phyloP scores from a whole-genome alignment of 129 eudicot genomes.

The Heracleum sosnowskyi region DNA sequence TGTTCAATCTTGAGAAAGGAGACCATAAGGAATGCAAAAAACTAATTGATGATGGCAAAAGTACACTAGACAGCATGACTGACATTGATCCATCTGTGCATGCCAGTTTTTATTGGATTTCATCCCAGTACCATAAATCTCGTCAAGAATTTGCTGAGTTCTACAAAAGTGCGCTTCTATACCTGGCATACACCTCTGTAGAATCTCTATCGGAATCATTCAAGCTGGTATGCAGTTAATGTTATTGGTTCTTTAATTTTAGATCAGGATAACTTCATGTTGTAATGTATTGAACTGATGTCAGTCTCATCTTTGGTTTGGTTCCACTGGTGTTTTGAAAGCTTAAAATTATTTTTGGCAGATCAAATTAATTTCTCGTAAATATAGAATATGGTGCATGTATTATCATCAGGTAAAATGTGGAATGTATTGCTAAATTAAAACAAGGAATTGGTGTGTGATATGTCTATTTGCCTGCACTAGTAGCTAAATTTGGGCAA shows the following conservation, averaged over 20 bases:
- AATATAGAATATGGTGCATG: neutral
- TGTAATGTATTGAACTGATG: neutral
- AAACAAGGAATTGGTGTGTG: neutral
- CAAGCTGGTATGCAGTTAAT: constrained; percentile 52
- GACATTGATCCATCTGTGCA: constrained; percentile 92
- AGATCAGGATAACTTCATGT: too few species aligned
- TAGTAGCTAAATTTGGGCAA: neutral
- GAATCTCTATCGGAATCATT: constrained; percentile 81
- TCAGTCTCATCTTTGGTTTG: neutral
- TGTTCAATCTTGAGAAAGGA: constrained; percentile 77
- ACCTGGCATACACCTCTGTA: constrained; percentile 80
- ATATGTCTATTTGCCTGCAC: neutral
- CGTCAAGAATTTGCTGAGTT: constrained; percentile 89
- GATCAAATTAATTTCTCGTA: neutral
- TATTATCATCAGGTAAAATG: too few species aligned
- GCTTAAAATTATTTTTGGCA: neutral
- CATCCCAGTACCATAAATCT: constrained; percentile 85
- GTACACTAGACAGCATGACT: constrained; percentile 89
- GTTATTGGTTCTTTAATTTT: neutral
- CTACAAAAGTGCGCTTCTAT: constrained; percentile 85
- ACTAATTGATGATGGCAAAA: constrained; percentile 76
- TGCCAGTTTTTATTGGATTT: constrained; percentile 91
- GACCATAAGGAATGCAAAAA: constrained; percentile 80
- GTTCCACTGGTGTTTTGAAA: neutral
- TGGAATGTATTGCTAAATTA: too few species aligned